These are phyloP conservation scores for Triticum timopheevii DNA, from an alignment of 176 grass and related monocot genomes.

Conservation along the genomic window DNA sequence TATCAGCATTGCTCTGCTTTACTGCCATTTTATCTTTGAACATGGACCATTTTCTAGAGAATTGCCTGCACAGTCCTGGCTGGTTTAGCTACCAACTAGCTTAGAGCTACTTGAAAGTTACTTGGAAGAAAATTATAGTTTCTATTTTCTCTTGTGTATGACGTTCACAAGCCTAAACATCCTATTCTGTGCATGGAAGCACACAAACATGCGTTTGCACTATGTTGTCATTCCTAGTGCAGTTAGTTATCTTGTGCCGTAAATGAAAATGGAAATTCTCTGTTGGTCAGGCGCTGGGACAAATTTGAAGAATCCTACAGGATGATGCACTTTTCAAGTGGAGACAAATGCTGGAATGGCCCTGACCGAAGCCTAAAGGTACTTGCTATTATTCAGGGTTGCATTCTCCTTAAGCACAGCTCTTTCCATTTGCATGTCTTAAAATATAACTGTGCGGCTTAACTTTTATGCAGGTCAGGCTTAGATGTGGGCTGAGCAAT, in stretches of 20 bases:
- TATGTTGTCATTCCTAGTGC: not conserved
- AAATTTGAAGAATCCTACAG: conserved; percentile 93
- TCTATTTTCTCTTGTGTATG: not conserved
- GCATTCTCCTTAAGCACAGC: not conserved
- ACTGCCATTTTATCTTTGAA: conserved; percentile 14
- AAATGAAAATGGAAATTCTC: conserved; percentile 23
- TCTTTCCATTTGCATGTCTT: not conserved
- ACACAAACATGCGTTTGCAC: not conserved
- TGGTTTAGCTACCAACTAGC: not conserved
- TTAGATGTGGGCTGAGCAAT: conserved; percentile 86
- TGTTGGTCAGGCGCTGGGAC: conserved; percentile 67
- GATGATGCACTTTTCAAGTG: conserved; percentile 80
- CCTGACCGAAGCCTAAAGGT: conserved; percentile 94
- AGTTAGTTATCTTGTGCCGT: not conserved
- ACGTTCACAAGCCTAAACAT: not conserved
- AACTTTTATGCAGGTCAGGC: conserved; percentile 62
- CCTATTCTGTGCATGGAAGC: not conserved
- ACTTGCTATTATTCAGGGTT: conserved; percentile 1
- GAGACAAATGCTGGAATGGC: conserved; percentile 96
- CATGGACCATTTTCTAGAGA: not conserved
- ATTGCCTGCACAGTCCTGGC: not conserved
- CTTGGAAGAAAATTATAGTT: not conserved
- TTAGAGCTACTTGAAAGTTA: not conserved
- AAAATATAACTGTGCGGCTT: conserved; percentile 1
- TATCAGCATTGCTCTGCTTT: conserved; percentile 15